Evolutionary conservation across 495 filamentous ascomycete genomes (phyloP).

Genomic region (Eremomyces bilateralis): DNA sequence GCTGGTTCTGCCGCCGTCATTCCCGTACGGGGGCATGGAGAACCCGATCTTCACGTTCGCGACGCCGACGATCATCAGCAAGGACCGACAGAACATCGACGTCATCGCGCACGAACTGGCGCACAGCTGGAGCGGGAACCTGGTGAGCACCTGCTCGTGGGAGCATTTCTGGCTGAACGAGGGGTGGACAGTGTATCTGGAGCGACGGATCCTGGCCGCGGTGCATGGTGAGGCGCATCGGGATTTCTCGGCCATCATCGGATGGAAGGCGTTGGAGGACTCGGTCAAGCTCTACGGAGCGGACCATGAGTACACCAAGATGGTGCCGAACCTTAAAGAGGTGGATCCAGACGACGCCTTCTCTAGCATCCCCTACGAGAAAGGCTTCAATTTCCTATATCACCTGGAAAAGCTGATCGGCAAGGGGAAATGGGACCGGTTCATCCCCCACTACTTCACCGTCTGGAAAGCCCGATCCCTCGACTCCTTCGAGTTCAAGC

Average conservation of each 20-base stretch:
- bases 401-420: slow-evolving; percentile 68
- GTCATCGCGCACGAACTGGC: slow-evolving; percentile 90
- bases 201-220: slow-evolving; percentile 47
- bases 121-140: slow-evolving; percentile 85
- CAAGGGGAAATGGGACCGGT: slow-evolving; percentile 71
- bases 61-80: slow-evolving; percentile 77
- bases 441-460: slow-evolving; percentile 90
- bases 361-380: slow-evolving; percentile 63
- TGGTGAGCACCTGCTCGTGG: slow-evolving; percentile 80
- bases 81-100: slow-evolving; percentile 84
- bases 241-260: slow-evolving; percentile 84
- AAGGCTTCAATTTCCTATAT: slow-evolving; percentile 62
- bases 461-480: slow-evolving; percentile 60
- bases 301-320: slow-evolving; percentile 79
- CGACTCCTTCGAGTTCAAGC: slow-evolving; percentile 82
- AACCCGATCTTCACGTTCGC: slow-evolving; percentile 88
- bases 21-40: slow-evolving; percentile 85
- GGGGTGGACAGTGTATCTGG: slow-evolving; percentile 87
- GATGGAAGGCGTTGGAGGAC: slow-evolving; percentile 47
- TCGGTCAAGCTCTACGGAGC: slow-evolving; percentile 53
- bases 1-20: slow-evolving; percentile 70
- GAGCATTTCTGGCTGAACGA: slow-evolving; percentile 97
- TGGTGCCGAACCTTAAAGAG: slow-evolving; percentile 67
- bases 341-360: slow-evolving; percentile 93
- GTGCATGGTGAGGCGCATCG: slow-evolving; percentile 65